Evolutionary conservation across 2,329 filamentous ascomycete species (phyloP).

Genomic region (Diaporthe amygdali): DNA sequence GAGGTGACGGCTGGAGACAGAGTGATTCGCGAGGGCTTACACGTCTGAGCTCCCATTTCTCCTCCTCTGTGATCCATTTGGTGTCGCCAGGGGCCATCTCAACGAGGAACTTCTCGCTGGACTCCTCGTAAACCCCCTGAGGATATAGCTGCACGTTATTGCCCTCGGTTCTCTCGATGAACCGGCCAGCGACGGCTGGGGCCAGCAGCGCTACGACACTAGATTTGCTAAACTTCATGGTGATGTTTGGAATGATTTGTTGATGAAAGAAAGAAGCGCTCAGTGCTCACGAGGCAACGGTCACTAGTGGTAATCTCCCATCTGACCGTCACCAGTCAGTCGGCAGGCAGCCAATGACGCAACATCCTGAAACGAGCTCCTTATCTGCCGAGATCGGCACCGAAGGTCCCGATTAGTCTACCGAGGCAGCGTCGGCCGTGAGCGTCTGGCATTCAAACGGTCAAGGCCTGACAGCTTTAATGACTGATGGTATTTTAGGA

Average conservation of each 20-base stretch:
- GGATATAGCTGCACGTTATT: constrained; percentile 56
- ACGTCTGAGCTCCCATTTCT: constrained; percentile 90
- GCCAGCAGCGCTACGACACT: constrained; percentile 61
- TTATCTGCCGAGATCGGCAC: constrained; percentile 10
- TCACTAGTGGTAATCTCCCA: neutral
- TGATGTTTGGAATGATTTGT: constrained; percentile 19
- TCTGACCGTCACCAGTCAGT: neutral
- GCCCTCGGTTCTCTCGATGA: constrained; percentile 57
- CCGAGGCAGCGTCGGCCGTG: neutral
- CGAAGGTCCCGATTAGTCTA: neutral
- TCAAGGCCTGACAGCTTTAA: too few species aligned
- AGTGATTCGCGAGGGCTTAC: constrained; percentile 56
- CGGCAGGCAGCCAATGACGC: constrained; percentile 15
- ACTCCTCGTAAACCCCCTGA: constrained; percentile 37
- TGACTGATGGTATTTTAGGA: too few species aligned
- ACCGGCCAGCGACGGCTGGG: constrained; percentile 60
- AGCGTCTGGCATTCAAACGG: too few species aligned
- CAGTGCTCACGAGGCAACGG: neutral
- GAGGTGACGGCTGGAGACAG: neutral
- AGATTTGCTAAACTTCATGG: constrained; percentile 59
- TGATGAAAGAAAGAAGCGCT: neutral
- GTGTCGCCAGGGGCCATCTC: constrained; percentile 85
- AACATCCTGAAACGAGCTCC: constrained; percentile 10
- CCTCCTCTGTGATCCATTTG: constrained; percentile 87
- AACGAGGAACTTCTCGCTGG: constrained; percentile 70